These are phyloP conservation scores for Cyclotella sp. DNA, from an alignment of 108 stramenopile species.

Conservation along the genomic window DNA sequence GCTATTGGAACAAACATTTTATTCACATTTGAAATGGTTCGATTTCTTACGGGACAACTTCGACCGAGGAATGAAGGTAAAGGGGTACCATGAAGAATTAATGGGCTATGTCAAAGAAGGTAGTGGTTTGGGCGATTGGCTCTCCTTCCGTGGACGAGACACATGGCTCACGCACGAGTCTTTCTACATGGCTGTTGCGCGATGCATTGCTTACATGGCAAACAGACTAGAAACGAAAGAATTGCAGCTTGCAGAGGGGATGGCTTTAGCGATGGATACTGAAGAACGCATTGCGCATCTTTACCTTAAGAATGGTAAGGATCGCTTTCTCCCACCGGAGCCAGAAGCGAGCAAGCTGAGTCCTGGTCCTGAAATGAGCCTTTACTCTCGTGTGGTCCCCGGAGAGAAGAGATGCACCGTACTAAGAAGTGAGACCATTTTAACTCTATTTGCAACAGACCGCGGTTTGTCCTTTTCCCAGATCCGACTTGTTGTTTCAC, in stretches of 20 bases:
- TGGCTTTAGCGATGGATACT: slow-evolving; percentile 23
- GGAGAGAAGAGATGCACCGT: slow-evolving; percentile 40
- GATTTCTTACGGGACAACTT: slow-evolving; percentile 42
- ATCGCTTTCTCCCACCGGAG: slow-evolving; percentile 44
- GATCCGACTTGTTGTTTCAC: neutral
- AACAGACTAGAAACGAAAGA: slow-evolving; percentile 17
- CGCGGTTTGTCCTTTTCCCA: neutral
- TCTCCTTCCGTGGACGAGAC: slow-evolving; percentile 42
- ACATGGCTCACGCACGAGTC: slow-evolving; percentile 53
- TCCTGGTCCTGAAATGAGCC: slow-evolving; percentile 51
- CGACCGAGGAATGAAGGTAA: slow-evolving; percentile 40
- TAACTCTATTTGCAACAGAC: no score
- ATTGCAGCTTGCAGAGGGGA: neutral
- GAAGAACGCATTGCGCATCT: slow-evolving; percentile 38
- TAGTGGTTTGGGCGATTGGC: slow-evolving; percentile 54
- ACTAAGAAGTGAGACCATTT: slow-evolving; percentile 18
- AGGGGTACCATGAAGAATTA: slow-evolving; percentile 47
- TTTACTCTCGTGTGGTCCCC: slow-evolving; percentile 48
- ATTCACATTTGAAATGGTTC: slow-evolving; percentile 43
- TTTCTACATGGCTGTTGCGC: slow-evolving; percentile 54
- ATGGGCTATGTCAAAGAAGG: slow-evolving; percentile 42
- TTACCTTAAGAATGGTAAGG: slow-evolving; percentile 45
- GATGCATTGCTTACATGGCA: slow-evolving; percentile 53
- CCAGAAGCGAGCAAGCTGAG: slow-evolving; percentile 9
- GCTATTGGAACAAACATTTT: slow-evolving; percentile 35